These are phyloP conservation scores for Testicularia cyperi DNA, from an alignment of 1,284 basidiomycete genomes.

Conservation along the genomic window DNA sequence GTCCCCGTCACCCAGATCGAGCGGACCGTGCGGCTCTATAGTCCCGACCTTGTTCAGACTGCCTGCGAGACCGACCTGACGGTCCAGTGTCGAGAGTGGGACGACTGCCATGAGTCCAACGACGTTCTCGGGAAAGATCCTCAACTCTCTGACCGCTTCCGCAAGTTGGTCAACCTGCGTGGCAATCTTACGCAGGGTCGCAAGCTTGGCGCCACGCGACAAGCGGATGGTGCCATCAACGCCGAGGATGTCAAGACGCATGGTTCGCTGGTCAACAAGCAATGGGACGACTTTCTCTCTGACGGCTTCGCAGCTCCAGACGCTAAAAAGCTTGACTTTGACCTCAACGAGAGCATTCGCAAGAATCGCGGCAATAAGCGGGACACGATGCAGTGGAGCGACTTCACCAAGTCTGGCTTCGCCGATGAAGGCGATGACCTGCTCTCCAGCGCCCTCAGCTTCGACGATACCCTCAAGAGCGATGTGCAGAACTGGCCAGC, in stretches of 20 bases:
- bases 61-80: slow-evolving; percentile 42
- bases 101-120: slow-evolving; percentile 23
- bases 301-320: slow-evolving; percentile 55
- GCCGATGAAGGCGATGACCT: slow-evolving; percentile 12
- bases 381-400: slow-evolving; percentile 51
- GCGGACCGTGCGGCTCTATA: slow-evolving; percentile 50
- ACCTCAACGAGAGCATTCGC: slow-evolving; percentile 52
- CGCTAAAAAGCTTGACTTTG: slow-evolving; percentile 49
- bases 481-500: slow-evolving; percentile 49
- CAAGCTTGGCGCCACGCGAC: slow-evolving; percentile 1
- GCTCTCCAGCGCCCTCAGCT: slow-evolving; percentile 45
- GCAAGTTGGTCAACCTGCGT: slow-evolving; percentile 54
- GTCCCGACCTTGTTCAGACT: slow-evolving; percentile 49
- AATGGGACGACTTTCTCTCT: slow-evolving; percentile 51
- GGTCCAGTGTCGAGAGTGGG: slow-evolving; percentile 38
- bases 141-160: slow-evolving; percentile 51
- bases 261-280: slow-evolving; percentile 42
- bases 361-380: slow-evolving; percentile 26
- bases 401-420: slow-evolving; percentile 51
- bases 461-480: slow-evolving; percentile 48
- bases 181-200: slow-evolving; percentile 26
- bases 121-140: slow-evolving; percentile 40
- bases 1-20: slow-evolving; percentile 55
- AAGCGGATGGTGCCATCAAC: background rate
- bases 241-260: slow-evolving; percentile 25